Evolutionary conservation across 208 protist species (phyloP).

Genomic region (Acanthamoeba sp.): DNA sequence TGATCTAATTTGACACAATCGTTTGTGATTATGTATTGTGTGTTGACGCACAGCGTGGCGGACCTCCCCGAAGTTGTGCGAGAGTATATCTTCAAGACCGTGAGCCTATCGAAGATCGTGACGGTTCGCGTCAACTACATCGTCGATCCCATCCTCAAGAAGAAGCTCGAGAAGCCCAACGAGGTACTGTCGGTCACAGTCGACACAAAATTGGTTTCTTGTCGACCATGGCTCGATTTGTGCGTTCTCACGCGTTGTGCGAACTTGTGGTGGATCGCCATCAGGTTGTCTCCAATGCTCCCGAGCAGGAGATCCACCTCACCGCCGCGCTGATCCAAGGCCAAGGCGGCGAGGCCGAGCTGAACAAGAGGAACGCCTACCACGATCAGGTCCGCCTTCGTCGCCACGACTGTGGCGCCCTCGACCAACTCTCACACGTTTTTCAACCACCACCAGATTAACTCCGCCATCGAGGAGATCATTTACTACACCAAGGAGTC

Average conservation of each 20-base stretch:
- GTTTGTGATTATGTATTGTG: too few species aligned
- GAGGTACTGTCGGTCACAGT: too few species aligned
- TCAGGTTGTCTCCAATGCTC: not conserved
- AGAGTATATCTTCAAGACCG: constrained; percentile 37
- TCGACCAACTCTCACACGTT: too few species aligned
- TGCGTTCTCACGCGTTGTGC: not conserved
- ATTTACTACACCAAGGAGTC: constrained; percentile 56
- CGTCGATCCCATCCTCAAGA: constrained; percentile 60
- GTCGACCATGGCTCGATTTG: not conserved
- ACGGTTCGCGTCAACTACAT: constrained; percentile 39
- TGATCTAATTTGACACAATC: too few species aligned
- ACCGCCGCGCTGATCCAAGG: not conserved
- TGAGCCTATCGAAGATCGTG: constrained; percentile 24
- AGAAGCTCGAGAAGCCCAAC: constrained; percentile 33
- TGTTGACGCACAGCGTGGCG: not conserved
- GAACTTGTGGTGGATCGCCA: not conserved
- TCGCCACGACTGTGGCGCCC: too few species aligned
- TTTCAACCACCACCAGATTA: not conserved
- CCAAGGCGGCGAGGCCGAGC: not conserved
- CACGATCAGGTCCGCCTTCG: not conserved
- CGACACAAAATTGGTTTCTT: too few species aligned
- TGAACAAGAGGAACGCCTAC: not conserved
- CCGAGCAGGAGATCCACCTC: constrained; percentile 20
- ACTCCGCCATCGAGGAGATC: constrained; percentile 56
- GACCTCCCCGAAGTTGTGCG: constrained; percentile 11